Evolutionary conservation across 2,329 filamentous ascomycete species (phyloP).

Genomic region (Ascochyta lentis): DNA sequence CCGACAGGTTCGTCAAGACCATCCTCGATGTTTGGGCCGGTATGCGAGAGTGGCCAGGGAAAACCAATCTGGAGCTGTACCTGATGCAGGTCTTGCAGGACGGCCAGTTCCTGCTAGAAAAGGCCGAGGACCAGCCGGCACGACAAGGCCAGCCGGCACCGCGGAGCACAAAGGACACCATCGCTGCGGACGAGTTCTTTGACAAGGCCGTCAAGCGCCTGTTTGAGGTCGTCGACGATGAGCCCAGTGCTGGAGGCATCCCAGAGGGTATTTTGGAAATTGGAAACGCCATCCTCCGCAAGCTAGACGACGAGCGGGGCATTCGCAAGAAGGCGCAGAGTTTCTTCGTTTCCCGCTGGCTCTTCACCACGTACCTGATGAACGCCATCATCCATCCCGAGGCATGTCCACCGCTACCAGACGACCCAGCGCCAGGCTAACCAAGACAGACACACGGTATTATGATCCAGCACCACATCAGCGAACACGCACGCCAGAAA

Average conservation of each 20-base stretch:
- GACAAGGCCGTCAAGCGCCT: conserved; percentile 79
- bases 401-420: conserved; percentile 54
- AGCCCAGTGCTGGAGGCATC: conserved; percentile 77
- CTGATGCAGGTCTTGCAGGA: conserved; percentile 94
- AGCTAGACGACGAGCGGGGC: conserved; percentile 72
- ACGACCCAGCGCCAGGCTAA: conserved; percentile 40
- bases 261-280: conserved; percentile 85
- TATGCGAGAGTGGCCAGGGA: conserved; percentile 88
- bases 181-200: conserved; percentile 88
- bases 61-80: conserved; percentile 88
- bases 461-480: conserved; percentile 90
- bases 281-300: conserved; percentile 80
- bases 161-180: conserved; percentile 79
- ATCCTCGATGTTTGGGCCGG: conserved; percentile 87
- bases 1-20: conserved; percentile 80
- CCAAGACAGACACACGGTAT: conserved; percentile 61
- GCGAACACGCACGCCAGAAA: conserved; percentile 84
- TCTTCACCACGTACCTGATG: conserved; percentile 86
- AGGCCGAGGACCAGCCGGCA: conserved; percentile 76
- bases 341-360: conserved; percentile 89
- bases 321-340: conserved; percentile 74
- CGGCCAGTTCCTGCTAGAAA: conserved; percentile 87
- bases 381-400: conserved; percentile 89
- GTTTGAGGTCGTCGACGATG: conserved; percentile 85
- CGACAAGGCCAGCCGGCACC: conserved; percentile 73